Evolutionary conservation across 208 protist genomes (phyloP).

Genomic region (Trypanosoma cruzi): DNA sequence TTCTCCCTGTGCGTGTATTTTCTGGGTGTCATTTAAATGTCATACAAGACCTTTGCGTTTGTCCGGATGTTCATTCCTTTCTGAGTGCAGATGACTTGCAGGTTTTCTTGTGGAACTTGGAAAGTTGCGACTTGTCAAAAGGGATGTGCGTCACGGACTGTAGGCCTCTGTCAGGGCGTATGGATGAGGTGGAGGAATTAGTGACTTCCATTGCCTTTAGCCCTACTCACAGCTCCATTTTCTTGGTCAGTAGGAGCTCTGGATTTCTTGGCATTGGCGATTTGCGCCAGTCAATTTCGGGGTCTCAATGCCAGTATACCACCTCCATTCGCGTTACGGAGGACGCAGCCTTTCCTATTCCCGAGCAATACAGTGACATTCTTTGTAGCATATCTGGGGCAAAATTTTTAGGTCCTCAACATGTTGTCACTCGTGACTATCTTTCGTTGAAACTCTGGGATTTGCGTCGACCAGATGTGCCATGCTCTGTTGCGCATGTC

Average conservation of each 20-base stretch:
- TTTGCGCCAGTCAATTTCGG: conserved; percentile 74
- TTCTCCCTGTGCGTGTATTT: conserved; percentile 80
- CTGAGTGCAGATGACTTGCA: conserved; percentile 89
- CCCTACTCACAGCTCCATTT: conserved; percentile 82
- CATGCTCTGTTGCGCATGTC: conserved; percentile 63
- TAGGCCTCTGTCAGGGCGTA: conserved; percentile 53
- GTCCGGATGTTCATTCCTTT: conserved; percentile 79
- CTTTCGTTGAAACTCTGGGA: conserved; percentile 90
- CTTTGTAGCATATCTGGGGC: conserved; percentile 85
- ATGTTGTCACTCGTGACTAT: conserved; percentile 89
- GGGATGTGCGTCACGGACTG: conserved; percentile 76
- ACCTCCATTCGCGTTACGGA: conserved; percentile 58
- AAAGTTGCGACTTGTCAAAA: conserved; percentile 67
- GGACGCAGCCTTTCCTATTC: neutral
- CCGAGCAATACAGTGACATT: conserved; percentile 87
- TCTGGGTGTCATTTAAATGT: conserved; percentile 62
- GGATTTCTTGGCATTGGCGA: conserved; percentile 85
- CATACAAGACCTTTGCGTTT: conserved; percentile 78
- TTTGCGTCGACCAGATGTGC: conserved; percentile 54
- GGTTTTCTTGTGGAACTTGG: conserved; percentile 90
- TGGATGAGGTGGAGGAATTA: conserved; percentile 84
- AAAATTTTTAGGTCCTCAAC: conserved; percentile 71
- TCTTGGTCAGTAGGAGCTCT: conserved; percentile 81
- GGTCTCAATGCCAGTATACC: conserved; percentile 63
- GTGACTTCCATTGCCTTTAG: conserved; percentile 81